Conservation (phyloP, 208 protist genomes). For the Crithidia bombi region DNA sequence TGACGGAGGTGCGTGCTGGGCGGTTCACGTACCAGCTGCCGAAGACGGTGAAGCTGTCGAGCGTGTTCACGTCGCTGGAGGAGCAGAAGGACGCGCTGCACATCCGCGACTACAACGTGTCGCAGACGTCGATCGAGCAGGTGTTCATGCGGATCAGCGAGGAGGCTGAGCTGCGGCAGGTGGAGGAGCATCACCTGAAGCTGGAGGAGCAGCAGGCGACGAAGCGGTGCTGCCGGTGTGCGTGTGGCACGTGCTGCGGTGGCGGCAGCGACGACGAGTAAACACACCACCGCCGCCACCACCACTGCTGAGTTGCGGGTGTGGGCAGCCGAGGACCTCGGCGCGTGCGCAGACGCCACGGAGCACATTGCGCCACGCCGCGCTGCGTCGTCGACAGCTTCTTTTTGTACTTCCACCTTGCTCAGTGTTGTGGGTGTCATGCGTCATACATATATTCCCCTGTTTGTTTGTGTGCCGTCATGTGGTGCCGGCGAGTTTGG, state of each 20-base stretch:
- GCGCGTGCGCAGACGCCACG: too few species aligned
- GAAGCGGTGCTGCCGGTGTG: constrained; percentile 26
- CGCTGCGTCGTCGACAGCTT: too few species aligned
- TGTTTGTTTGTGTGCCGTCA: not conserved
- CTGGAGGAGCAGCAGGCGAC: constrained; percentile 1
- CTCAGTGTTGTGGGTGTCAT: too few species aligned
- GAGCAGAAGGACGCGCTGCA: constrained; percentile 35
- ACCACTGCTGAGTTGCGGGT: too few species aligned
- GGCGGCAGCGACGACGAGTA: not conserved
- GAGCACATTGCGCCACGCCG: too few species aligned
- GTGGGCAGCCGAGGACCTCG: too few species aligned
- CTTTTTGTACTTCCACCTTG: too few species aligned
- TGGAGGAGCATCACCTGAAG: constrained; percentile 30
- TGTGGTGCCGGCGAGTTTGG: not conserved
- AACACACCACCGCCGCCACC: too few species aligned
- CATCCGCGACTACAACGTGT: constrained; percentile 86
- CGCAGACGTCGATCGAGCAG: too few species aligned
- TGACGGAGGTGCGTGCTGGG: constrained; percentile 44
- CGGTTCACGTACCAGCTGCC: constrained; percentile 59
- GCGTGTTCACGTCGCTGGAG: constrained; percentile 54
- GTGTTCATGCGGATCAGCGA: constrained; percentile 78
- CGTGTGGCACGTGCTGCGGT: constrained; percentile 21
- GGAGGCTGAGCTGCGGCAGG: constrained; percentile 44
- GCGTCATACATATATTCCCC: not conserved
- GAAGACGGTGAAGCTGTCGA: constrained; percentile 36